phyloP scores from a whole-genome alignment of 2,329 filamentous ascomycete genomes.

The Ascochyta koolunga region DNA sequence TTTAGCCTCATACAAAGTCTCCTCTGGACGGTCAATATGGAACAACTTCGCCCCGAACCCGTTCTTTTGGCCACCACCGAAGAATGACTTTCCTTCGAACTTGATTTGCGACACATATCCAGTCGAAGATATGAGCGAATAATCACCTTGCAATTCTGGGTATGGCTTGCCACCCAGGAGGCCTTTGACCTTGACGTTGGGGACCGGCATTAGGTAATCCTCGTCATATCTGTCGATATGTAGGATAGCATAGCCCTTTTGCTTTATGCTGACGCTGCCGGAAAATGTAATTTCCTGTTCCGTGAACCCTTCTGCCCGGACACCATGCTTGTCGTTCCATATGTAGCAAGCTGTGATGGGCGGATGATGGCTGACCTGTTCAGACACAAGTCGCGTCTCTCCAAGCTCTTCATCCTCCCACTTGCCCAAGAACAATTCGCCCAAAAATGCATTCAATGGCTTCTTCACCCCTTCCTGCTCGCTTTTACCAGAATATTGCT shows the following conservation, averaged over 20 bases:
- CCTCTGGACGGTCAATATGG: conserved; percentile 39
- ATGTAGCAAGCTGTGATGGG: conserved; percentile 56
- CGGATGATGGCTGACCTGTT: conserved; percentile 56
- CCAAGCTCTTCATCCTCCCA: conserved; percentile 43
- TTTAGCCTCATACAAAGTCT: conserved; percentile 47
- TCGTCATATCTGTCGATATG: conserved; percentile 53
- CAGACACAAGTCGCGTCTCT: conserved; percentile 50
- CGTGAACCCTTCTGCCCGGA: conserved; percentile 54
- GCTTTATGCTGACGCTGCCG: conserved; percentile 53
- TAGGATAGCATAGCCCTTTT: conserved; percentile 54
- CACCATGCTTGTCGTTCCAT: conserved; percentile 53
- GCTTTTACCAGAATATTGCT: conserved; percentile 55
- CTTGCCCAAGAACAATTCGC: conserved; percentile 54
- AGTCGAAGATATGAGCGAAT: conserved; percentile 50
- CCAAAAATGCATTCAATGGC: conserved; percentile 58
- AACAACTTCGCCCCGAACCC: conserved; percentile 49
- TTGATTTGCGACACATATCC: conserved; percentile 52
- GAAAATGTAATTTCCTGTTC: conserved; percentile 56
- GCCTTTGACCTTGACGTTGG: conserved; percentile 54
- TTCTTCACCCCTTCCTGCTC: conserved; percentile 56
- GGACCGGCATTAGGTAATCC: conserved; percentile 54
- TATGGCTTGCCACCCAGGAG: conserved; percentile 52
- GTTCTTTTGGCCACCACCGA: conserved; percentile 51
- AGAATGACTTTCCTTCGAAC: conserved; percentile 52
- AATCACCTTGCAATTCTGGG: conserved; percentile 51